These are phyloP conservation scores for Gillenia trifoliata DNA, from an alignment of 306 rosid genomes.

Conservation along the genomic window DNA sequence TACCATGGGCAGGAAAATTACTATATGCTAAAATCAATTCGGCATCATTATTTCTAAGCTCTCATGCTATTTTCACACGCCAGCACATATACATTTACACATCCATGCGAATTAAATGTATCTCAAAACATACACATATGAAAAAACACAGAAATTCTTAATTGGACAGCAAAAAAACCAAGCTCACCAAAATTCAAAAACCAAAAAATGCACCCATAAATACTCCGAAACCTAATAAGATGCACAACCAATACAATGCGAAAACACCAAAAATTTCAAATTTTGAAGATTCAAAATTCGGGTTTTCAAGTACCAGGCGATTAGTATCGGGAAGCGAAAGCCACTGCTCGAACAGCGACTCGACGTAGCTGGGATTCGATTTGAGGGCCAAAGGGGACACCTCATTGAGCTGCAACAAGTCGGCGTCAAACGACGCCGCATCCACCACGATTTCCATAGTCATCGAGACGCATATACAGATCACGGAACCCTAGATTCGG, in stretches of 20 bases:
- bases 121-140: neutral
- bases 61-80: neutral
- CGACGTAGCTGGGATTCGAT: slow-evolving; percentile 60
- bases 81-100: neutral
- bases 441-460: slow-evolving; percentile 76
- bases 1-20: neutral
- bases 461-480: slow-evolving; percentile 39
- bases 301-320: slow-evolving; percentile 59
- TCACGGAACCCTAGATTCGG: slow-evolving; percentile 36
- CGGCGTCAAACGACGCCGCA: slow-evolving; percentile 81
- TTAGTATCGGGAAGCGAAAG: slow-evolving; percentile 80
- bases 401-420: slow-evolving; percentile 82
- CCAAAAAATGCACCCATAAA: slow-evolving; percentile 6
- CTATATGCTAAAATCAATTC: neutral
- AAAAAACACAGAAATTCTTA: neutral
- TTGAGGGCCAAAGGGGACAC: slow-evolving; percentile 75
- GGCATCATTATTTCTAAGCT: neutral
- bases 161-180: slow-evolving; percentile 1
- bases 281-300: neutral
- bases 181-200: slow-evolving; percentile 1
- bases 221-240: neutral
- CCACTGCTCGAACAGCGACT: slow-evolving; percentile 90
- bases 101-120: neutral
- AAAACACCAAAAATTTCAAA: neutral
- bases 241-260: neutral